Evolutionary conservation across 306 rosid species (phyloP).

Genomic region (Citrullus amarus): DNA sequence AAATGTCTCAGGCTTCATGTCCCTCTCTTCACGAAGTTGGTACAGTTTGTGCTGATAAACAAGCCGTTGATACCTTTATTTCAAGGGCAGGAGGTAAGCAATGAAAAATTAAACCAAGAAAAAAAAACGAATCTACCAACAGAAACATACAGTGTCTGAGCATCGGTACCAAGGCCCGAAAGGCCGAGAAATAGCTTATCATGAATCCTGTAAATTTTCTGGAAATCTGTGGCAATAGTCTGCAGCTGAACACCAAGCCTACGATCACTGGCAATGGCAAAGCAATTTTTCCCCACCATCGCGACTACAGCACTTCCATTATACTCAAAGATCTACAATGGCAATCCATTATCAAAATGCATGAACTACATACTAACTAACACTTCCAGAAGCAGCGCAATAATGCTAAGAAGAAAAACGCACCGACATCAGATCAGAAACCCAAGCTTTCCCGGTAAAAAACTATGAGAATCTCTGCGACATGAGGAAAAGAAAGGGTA

Average conservation of each 20-base stretch:
- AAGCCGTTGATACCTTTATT: slow-evolving; percentile 57
- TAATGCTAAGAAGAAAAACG: slow-evolving; percentile 1
- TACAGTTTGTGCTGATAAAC: slow-evolving; percentile 79
- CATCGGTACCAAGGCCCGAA: slow-evolving; percentile 89
- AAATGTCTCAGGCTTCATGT: slow-evolving; percentile 89
- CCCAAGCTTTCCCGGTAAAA: background rate
- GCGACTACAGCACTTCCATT: slow-evolving; percentile 92
- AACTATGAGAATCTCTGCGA: background rate
- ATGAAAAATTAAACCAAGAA: background rate
- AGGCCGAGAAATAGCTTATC: slow-evolving; percentile 77
- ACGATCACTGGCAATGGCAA: slow-evolving; percentile 95
- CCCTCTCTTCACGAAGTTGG: slow-evolving; percentile 86
- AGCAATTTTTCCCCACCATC: slow-evolving; percentile 97
- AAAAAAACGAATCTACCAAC: background rate
- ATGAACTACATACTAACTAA: background rate
- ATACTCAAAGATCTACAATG: slow-evolving; percentile 72
- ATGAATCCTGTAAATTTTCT: slow-evolving; percentile 63
- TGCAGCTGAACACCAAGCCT: slow-evolving; percentile 96
- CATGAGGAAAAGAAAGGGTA: background rate
- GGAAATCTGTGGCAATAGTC: slow-evolving; percentile 89
- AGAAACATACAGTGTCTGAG: slow-evolving; percentile 67
- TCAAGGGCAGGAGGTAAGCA: background rate
- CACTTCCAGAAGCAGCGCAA: slow-evolving; percentile 1
- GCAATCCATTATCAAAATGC: background rate
- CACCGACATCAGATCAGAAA: slow-evolving; percentile 2